Base-by-base conservation (phyloP, 768 basidiomycete species). In the Rhodotorula taiwanensis region DNA sequence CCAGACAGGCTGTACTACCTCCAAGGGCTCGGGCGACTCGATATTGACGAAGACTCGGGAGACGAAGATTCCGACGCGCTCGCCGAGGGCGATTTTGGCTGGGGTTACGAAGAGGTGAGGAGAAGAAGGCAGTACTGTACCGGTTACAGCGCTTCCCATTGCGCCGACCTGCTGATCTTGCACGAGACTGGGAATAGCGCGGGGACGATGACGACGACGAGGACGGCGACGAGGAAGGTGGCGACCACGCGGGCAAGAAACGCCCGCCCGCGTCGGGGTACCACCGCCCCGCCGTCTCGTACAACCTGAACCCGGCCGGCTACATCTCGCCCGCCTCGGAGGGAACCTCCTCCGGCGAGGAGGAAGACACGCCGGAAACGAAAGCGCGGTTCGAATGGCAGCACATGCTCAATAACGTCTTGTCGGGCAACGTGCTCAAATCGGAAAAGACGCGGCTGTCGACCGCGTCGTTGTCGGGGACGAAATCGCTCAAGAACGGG, bases 371-470 rank as follows among this genome's bases (percentile, higher is more conserved):
- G 20, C 57, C 53, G 25, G 66, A 69, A 28, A 53, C 52, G 30
- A 82, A 83, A 45, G 85, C 87, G 3, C 79, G 93, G 31, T 76
- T 93, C 52, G 92, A 95, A 76, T 98, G 95, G 95, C 91, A 93
- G 76, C 86, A 86, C 23, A 87, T 97, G 84, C 83, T 98, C 36
- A 83, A 89, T 18, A 94, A 92, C 34, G 94, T 98, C 30, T 81
- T 99, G 50, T 83, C 84, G 34, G 93, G 95, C 15, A 93, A 98
- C 72, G 91, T 99, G 16, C 83, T 99, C 67, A 89, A 87, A 74
- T 87, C 89, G 1, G 95, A 98, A 78, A 95, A 91, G 77, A 88
- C 87, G 30, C 84, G 95, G 60, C 92, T 97, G 63, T 87, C 87
- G 33, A 84, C 84, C 51, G 87, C 64, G 27, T 58, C 49, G 20